Evolutionary conservation across 1,139 yeast species (phyloP).

Genomic region (Scheffersomyces lignicola): DNA sequence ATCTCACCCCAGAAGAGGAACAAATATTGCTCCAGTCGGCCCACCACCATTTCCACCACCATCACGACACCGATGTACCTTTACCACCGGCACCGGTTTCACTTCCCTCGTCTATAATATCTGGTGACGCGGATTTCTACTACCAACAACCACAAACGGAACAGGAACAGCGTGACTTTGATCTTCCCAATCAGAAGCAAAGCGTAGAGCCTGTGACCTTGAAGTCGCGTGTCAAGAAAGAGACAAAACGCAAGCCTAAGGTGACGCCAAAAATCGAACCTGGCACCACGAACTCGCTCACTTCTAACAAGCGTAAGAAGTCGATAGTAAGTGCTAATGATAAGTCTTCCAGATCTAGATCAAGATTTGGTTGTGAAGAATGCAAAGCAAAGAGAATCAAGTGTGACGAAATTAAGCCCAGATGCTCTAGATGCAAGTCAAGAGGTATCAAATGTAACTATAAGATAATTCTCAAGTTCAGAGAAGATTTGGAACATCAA

Average conservation of each 20-base stretch:
- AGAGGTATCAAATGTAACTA: slow-evolving; percentile 31
- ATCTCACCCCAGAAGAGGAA: neutral
- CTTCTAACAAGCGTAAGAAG: neutral
- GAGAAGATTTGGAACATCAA: slow-evolving; percentile 28
- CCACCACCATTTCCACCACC: neutral
- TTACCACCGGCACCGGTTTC: slow-evolving; percentile 5
- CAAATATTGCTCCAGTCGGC: neutral
- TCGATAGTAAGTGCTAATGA: slow-evolving; percentile 1
- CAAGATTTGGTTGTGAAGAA: slow-evolving; percentile 31
- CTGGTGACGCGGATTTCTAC: neutral
- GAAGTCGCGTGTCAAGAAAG: slow-evolving; percentile 1
- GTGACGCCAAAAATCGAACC: slow-evolving; percentile 1
- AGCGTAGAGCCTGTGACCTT: no score
- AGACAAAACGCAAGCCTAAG: slow-evolving; percentile 3
- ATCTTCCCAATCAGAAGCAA: no score
- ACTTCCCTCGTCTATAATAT: slow-evolving; percentile 1
- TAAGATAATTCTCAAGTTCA: slow-evolving; percentile 23
- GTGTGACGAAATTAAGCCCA: slow-evolving; percentile 49
- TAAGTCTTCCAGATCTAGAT: slow-evolving; percentile 15
- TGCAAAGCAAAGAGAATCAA: slow-evolving; percentile 35
- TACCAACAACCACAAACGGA: neutral
- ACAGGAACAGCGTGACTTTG: neutral
- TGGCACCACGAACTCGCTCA: neutral
- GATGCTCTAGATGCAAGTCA: slow-evolving; percentile 35
- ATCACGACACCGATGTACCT: neutral